Conservation (phyloP, 768 basidiomycete genomes). For the Lactarius pseudohatsudake region DNA sequence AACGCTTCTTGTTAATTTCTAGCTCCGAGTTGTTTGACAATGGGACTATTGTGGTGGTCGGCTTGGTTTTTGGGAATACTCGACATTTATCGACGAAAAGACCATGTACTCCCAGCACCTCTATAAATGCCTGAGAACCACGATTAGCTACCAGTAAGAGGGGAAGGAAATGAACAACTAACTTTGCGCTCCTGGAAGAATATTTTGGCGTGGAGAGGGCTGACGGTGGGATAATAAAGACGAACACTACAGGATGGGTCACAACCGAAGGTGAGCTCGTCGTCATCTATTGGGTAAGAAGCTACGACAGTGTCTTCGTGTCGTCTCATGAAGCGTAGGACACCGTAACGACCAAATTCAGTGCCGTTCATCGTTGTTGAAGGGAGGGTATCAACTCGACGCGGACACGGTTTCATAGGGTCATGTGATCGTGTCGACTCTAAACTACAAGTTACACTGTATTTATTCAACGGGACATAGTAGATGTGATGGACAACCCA, state of each 20-base stretch:
- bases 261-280: constrained; percentile 66
- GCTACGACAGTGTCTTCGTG: constrained; percentile 51
- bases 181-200: constrained; percentile 67
- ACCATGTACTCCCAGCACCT: constrained; percentile 59
- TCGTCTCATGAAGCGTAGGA: constrained; percentile 60
- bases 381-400: not conserved
- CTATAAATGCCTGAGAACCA: constrained; percentile 58
- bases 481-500: constrained; percentile 15
- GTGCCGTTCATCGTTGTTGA: constrained; percentile 36
- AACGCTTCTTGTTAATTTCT: constrained; percentile 67
- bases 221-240: constrained; percentile 66
- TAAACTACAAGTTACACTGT: not conserved
- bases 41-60: constrained; percentile 52
- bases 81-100: constrained; percentile 60
- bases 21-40: constrained; percentile 64
- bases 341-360: constrained; percentile 66
- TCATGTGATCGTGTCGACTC: constrained; percentile 27
- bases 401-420: constrained; percentile 19
- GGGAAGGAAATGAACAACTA: not conserved
- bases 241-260: constrained; percentile 63
- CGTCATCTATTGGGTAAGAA: constrained; percentile 70
- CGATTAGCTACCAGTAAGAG: not conserved
- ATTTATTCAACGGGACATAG: constrained; percentile 19
- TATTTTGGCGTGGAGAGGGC: constrained; percentile 63
- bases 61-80: constrained; percentile 48